Percentiles rank a stretch among this genome's conserved stretches.
These are phyloP conservation scores for Phragmites australis DNA, from an alignment of 176 grass and related monocot genomes.

Conservation along the genomic window DNA sequence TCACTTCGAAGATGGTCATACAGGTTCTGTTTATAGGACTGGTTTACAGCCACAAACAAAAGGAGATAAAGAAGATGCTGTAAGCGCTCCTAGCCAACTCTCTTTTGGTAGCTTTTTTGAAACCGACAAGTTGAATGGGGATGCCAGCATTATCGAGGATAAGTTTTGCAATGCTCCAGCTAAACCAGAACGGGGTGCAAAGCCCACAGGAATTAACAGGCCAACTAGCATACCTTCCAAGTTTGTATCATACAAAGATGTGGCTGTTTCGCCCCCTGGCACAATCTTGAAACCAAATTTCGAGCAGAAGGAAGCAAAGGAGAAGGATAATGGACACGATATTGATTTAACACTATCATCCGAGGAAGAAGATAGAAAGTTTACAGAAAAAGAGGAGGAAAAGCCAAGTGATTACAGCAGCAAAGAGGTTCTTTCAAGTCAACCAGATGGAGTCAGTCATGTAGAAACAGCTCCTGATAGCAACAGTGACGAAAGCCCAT, in stretches of 20 bases:
- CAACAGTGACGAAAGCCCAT: constrained; percentile 48
- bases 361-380: constrained; percentile 55
- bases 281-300: constrained; percentile 73
- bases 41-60: constrained; percentile 36
- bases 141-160: constrained; percentile 42
- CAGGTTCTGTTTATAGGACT: constrained; percentile 40
- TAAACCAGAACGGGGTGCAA: constrained; percentile 41
- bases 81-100: constrained; percentile 38
- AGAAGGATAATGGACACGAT: constrained; percentile 38
- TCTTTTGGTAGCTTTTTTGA: constrained; percentile 46
- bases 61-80: constrained; percentile 43
- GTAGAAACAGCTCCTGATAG: constrained; percentile 52
- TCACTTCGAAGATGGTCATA: constrained; percentile 45
- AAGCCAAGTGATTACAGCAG: constrained; percentile 44
- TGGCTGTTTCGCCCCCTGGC: constrained; percentile 83
- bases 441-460: constrained; percentile 28
- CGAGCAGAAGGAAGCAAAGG: constrained; percentile 59
- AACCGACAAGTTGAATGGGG: constrained; percentile 43
- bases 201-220: constrained; percentile 41
- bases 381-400: constrained; percentile 52
- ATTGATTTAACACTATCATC: constrained; percentile 39
- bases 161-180: constrained; percentile 12
- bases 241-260: constrained; percentile 92
- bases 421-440: constrained; percentile 54
- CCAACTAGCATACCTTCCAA: constrained; percentile 71